phyloP scores from a whole-genome alignment of 1,139 yeast species.

The Suhomyces guaymorum region DNA sequence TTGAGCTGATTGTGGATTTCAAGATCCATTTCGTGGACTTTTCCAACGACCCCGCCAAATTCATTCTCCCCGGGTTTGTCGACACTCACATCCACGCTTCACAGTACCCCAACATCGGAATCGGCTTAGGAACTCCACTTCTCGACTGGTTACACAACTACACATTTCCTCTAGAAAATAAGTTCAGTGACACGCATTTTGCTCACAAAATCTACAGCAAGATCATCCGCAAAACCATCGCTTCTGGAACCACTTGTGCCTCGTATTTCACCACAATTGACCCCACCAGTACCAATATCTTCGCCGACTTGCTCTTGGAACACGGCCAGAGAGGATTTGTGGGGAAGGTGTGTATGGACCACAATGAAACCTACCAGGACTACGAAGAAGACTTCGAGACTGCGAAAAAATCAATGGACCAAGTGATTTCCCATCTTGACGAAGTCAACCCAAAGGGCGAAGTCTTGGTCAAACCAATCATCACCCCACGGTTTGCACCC shows the following conservation, averaged over 20 bases:
- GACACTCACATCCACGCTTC: conserved; percentile 98
- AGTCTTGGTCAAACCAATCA: conserved; percentile 61
- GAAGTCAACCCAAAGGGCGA: conserved; percentile 51
- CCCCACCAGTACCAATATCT: conserved; percentile 65
- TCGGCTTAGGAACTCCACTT: conserved; percentile 82
- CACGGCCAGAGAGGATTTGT: conserved; percentile 85
- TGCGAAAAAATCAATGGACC: conserved; percentile 56
- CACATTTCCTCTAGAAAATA: conserved; percentile 84
- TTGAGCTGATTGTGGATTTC: too few relatives aligned
- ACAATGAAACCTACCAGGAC: conserved; percentile 61
- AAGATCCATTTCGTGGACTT: conserved; percentile 31
- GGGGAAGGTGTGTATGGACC: conserved; percentile 92
- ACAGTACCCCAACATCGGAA: conserved; percentile 92
- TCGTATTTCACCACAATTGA: conserved; percentile 90
- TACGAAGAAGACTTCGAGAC: conserved; percentile 65
- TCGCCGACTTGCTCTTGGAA: conserved; percentile 69
- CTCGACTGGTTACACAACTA: conserved; percentile 85
- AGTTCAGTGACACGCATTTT: conserved; percentile 37
- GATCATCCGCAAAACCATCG: conserved; percentile 66
- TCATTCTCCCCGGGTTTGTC: conserved; percentile 87
- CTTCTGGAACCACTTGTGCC: conserved; percentile 88
- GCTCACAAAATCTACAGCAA: conserved; percentile 65
- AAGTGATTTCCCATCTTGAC: conserved; percentile 58
- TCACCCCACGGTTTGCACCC: conserved; percentile 96
- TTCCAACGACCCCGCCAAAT: conserved; percentile 39